A percentile compares a stretch with the other conserved stretches of the same genome.
These are phyloP conservation scores for Chloroidium sp. DNA, from an alignment of 163 green algal genomes.

Conservation along the genomic window DNA sequence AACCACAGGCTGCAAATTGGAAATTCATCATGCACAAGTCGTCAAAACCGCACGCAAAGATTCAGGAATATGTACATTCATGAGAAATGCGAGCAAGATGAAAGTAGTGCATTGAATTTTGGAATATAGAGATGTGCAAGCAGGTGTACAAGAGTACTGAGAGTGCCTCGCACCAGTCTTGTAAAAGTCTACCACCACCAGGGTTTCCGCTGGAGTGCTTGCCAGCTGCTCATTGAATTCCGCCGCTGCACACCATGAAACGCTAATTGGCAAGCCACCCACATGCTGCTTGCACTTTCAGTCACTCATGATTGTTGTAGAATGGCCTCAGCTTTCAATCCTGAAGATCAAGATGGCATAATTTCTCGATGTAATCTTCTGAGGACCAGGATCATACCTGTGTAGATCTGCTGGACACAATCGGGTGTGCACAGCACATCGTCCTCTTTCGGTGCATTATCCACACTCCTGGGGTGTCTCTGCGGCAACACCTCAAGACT, in stretches of 20 bases:
- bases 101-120: no score
- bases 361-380: not conserved
- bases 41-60: no score
- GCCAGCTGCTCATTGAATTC: conserved; percentile 14
- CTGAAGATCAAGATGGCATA: not conserved
- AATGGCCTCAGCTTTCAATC: not conserved
- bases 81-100: no score
- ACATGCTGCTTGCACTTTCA: not conserved
- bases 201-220: conserved; percentile 1
- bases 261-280: not conserved
- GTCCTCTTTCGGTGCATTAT: not conserved
- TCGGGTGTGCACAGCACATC: conserved; percentile 15
- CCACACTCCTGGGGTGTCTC: not conserved
- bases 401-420: conserved; percentile 17
- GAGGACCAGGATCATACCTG: conserved; percentile 2
- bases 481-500: not conserved
- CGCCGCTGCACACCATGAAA: conserved; percentile 11
- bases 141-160: no score
- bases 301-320: not conserved
- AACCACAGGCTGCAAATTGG: conserved; percentile 18
- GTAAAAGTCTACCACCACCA: conserved; percentile 51
- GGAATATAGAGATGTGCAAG: no score
- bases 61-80: no score
- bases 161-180: conserved; percentile 10
- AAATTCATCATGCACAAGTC: no score